phyloP scores from a whole-genome alignment of 768 basidiomycete genomes.

The Fomitopsis pulvina region DNA sequence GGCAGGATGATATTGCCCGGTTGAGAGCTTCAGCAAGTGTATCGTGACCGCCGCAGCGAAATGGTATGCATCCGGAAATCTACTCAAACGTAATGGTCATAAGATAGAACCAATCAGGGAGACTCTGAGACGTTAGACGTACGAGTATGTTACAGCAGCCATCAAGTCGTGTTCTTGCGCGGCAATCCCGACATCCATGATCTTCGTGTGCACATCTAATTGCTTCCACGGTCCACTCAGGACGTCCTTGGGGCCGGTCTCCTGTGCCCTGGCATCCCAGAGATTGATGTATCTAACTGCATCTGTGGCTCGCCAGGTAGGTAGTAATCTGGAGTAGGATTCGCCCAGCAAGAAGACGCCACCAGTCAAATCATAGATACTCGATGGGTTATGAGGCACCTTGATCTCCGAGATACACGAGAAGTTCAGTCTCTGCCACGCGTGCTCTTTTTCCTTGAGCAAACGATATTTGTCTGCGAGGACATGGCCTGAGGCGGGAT shows the following conservation, averaged over 20 bases:
- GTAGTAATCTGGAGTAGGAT: neutral
- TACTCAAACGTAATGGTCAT: neutral
- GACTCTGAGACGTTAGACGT: too few relatives aligned
- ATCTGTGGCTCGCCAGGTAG: constrained; percentile 7
- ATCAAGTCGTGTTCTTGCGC: constrained; percentile 20
- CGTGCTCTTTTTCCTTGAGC: constrained; percentile 6
- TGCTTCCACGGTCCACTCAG: constrained; percentile 6
- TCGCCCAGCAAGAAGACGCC: constrained; percentile 19
- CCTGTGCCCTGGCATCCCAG: neutral
- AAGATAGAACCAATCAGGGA: neutral
- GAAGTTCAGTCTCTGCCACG: constrained; percentile 10
- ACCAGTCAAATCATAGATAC: constrained; percentile 22
- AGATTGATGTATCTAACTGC: constrained; percentile 5
- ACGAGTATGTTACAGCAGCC: constrained; percentile 16
- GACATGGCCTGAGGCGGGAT: constrained; percentile 10
- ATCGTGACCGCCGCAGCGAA: constrained; percentile 12
- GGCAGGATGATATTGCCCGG: constrained; percentile 15
- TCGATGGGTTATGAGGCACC: constrained; percentile 13
- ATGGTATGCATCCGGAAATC: neutral
- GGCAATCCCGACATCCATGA: constrained; percentile 19
- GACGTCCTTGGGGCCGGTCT: neutral
- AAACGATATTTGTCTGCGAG: constrained; percentile 11
- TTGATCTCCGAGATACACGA: constrained; percentile 1
- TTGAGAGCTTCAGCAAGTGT: constrained; percentile 15
- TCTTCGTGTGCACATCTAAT: constrained; percentile 11